phyloP scores from a whole-genome alignment of 116 monocot species.

The Phalaenopsis hybrid region DNA sequence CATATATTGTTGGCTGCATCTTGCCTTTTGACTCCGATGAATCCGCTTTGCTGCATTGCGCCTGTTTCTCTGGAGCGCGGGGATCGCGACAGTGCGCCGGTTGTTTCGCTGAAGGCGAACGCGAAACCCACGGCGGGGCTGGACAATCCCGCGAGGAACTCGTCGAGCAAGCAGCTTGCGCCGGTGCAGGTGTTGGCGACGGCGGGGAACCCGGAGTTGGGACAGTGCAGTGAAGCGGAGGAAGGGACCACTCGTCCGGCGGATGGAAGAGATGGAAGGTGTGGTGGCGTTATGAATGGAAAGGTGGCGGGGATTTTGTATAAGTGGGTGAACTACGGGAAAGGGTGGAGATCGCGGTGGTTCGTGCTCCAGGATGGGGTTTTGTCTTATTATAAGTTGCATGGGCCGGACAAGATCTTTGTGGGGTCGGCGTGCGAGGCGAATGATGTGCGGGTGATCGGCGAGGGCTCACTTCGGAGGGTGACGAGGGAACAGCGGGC shows the following conservation, averaged over 20 bases:
- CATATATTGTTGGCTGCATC: background rate
- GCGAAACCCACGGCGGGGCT: background rate
- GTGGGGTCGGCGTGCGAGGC: constrained; percentile 26
- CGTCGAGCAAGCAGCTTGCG: constrained; percentile 7
- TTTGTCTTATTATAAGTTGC: constrained; percentile 85
- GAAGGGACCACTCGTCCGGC: constrained; percentile 4
- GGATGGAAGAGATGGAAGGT: constrained; percentile 6
- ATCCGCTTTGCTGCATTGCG: constrained; percentile 86
- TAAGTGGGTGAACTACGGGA: constrained; percentile 98
- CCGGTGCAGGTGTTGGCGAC: background rate
- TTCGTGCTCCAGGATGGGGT: constrained; percentile 85
- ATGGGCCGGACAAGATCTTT: constrained; percentile 58
- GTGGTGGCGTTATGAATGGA: constrained; percentile 9
- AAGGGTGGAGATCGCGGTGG: constrained; percentile 93
- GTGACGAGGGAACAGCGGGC: constrained; percentile 28
- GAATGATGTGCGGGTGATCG: constrained; percentile 57
- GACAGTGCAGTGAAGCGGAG: constrained; percentile 10
- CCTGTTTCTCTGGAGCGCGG: constrained; percentile 62
- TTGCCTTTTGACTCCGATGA: constrained; percentile 25
- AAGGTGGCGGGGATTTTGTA: constrained; percentile 69
- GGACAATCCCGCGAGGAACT: background rate
- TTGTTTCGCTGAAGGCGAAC: background rate
- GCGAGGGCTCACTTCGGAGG: constrained; percentile 58
- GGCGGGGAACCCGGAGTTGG: constrained; percentile 7
- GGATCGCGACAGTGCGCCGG: constrained; percentile 5